Base-by-base conservation (phyloP, 1,284 basidiomycete genomes). In the Moesziomyces antarcticus region DNA sequence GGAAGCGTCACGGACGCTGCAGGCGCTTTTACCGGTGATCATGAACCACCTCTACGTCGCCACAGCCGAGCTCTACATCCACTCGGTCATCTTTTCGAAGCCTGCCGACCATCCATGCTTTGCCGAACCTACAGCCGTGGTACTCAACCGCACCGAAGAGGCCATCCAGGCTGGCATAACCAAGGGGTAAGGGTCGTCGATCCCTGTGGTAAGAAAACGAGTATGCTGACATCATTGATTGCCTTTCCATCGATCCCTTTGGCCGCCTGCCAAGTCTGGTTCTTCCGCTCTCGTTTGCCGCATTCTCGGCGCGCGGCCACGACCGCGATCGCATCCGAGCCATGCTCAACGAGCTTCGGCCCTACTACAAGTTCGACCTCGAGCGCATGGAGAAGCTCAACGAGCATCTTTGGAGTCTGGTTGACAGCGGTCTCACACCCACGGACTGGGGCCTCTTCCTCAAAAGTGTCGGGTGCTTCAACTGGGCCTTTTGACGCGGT, bases 381-480 rank as follows among this genome's bases (percentile, higher is more conserved):
- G 66, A 65, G 27, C 50, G 62, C 5, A 63, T 74, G 57, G 62
- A 62, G 27, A 69, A 70, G 52, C 71, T 65, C 42, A 58, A 64
- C 45, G 62, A 66, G 46, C 71, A 70, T 24, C 58, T 74, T 3
- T 74, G 71, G 71, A 58, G 65, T 44, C 53, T 70, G n/a, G 62
- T 69, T 13, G 66, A 74, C n/a, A 69, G 53, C 35, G 66, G 71
- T 1, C 41, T 66, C 47, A 62, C 62, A 8, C 71, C 71, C 0
- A 69, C 50, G 5, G 71, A 74, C 21, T 69, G 66, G 62, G 61
- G 56, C 11, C 56, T 74, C 21, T 66, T 74, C 25, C 48, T 70
- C 48, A 69, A 74, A 20, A 73, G 71, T 20, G 71, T 74, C 8
- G 71, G 66, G 13, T 74, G 71, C 42, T 74, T 70, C 66, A 70